Conservation (phyloP, 2,329 filamentous ascomycete genomes). For the Calonectria leucothoes region DNA sequence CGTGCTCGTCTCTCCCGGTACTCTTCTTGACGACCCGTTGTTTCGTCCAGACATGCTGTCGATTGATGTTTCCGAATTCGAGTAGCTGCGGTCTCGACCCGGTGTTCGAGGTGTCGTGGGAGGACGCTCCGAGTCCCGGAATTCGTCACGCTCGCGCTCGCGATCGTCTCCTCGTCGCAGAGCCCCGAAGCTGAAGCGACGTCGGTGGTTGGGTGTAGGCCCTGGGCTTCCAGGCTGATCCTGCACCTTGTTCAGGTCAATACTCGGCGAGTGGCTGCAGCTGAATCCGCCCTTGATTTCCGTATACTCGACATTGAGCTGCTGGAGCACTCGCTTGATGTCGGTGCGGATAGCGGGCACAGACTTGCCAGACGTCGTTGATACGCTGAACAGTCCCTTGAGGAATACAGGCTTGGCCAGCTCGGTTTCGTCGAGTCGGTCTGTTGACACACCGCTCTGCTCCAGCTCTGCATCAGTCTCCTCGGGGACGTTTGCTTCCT, state of each 20-base stretch:
- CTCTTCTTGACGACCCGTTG: conserved; percentile 63
- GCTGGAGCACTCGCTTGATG: conserved; percentile 88
- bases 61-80: conserved; percentile 87
- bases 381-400: conserved; percentile 97
- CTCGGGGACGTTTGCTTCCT: conserved; percentile 85
- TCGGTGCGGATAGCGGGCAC: conserved; percentile 87
- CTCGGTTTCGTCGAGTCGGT: conserved; percentile 75
- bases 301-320: conserved; percentile 88
- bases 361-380: conserved; percentile 93
- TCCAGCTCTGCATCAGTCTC: conserved; percentile 87
- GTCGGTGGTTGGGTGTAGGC: conserved; percentile 70
- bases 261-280: conserved; percentile 89
- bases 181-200: conserved; percentile 87
- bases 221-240: conserved; percentile 72
- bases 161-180: conserved; percentile 67
- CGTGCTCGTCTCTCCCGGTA: conserved; percentile 89
- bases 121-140: conserved; percentile 66
- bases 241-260: conserved; percentile 81
- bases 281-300: conserved; percentile 96
- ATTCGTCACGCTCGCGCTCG: conserved; percentile 78
- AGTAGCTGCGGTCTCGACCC: conserved; percentile 77
- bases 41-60: conserved; percentile 73
- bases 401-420: conserved; percentile 94
- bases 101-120: conserved; percentile 57
- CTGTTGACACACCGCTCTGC: conserved; percentile 69